Conservation (phyloP, 192 early-diverging fungal genomes). For the Coemansia sp. region DNA sequence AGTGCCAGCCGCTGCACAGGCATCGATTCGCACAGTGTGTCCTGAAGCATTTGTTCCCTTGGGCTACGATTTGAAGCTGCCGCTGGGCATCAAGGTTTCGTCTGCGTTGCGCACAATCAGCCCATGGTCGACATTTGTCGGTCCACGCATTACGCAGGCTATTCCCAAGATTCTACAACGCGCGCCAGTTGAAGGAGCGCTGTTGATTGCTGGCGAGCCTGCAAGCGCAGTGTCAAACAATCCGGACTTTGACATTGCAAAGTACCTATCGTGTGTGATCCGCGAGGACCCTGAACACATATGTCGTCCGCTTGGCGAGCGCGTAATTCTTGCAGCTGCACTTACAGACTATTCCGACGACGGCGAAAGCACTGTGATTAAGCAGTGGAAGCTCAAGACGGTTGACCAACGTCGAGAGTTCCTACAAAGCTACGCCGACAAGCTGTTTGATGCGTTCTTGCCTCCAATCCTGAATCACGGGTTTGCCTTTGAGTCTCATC, state of each 20-base stretch:
- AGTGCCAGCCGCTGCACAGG: conserved; percentile 53
- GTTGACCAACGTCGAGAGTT: conserved; percentile 50
- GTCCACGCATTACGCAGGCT: conserved; percentile 54
- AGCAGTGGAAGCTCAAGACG: conserved; percentile 53
- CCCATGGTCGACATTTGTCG: conserved; percentile 62
- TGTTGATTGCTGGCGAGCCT: conserved; percentile 58
- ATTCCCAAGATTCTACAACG: conserved; percentile 49
- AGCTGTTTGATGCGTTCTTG: conserved; percentile 59
- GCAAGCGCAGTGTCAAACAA: conserved; percentile 55
- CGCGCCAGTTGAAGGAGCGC: conserved; percentile 29
- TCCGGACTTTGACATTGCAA: conserved; percentile 60
- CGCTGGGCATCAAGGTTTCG: conserved; percentile 63
- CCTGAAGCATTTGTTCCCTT: conserved; percentile 25
- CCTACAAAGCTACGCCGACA: conserved; percentile 49
- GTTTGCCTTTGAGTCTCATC: conserved; percentile 68
- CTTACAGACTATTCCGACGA: conserved; percentile 52
- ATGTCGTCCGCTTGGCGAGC: conserved; percentile 37
- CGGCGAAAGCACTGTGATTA: conserved; percentile 43
- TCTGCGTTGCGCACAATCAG: conserved; percentile 68
- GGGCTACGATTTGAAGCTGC: conserved; percentile 56
- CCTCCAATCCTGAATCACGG: conserved; percentile 62
- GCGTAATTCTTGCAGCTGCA: conserved; percentile 59
- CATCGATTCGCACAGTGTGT: conserved; percentile 62
- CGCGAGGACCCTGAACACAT: conserved; percentile 55
- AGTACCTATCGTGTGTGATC: conserved; percentile 61